Base-by-base conservation (phyloP, 208 protist species). In the Naegleria fowleri region DNA sequence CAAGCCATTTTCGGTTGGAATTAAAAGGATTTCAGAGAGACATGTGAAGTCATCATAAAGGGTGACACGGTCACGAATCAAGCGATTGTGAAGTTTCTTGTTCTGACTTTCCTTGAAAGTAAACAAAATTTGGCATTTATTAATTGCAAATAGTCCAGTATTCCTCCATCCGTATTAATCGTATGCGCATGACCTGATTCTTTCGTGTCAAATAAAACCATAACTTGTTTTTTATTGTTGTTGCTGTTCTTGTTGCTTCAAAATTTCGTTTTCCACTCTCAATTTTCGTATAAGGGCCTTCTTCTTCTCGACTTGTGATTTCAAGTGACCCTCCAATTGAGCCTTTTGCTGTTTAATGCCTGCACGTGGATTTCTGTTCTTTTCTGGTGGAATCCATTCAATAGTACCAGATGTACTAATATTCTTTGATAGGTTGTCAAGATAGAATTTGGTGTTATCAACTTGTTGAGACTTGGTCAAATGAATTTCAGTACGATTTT, bases 321-420 rank as follows among this genome's bases (percentile, higher is more conserved):
- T 22, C 9, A 55, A 58, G 11, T 58, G 39, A 39, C 84, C 84
- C 36, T 38, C 41, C 0, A 58, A 0, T 59, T 55, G 36, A 48
- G 13, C n/a, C n/a, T 88, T 33, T 25, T 58, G 9, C 11, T 58
- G 2, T 38, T 58, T 88, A 33, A n/a, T 5, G 6, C 25, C 33
- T 13, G 13, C 9, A n/a, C n/a, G 39, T 88, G 84, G 84, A 58
- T 88, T 88, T 11, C 15, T 39, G 5, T n/a, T 39, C 15, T 58
- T 51, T 19, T 67, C 55, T 39, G 84, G 41, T 48, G 84, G 39
- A 87, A 52, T 36, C 83, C 83, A 87, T 88, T 88, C 41, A 25
- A 58, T 38, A n/a, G 41, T 58, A 38, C 41, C 39, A n/a, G 7
- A 36, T 22, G 13, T n/a, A 33, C 13, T 19, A 51, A 88, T 58